These are phyloP conservation scores for Tarenaya hassleriana DNA, from an alignment of 345 rosid genomes.

Conservation along the genomic window DNA sequence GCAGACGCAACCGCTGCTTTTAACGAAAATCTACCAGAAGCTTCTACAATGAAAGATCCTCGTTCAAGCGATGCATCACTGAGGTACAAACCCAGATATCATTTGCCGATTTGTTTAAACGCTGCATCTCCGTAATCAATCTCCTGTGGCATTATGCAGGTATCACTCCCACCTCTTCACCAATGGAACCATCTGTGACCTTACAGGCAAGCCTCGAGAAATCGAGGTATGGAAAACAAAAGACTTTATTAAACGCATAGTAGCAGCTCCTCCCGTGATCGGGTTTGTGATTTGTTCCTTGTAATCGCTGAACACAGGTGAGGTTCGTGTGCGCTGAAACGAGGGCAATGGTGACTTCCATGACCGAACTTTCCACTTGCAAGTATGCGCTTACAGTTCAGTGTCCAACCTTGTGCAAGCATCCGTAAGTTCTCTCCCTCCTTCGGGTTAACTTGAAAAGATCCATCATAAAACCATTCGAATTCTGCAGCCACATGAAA, in stretches of 20 bases:
- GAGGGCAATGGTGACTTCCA: conserved; percentile 78
- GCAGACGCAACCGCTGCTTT: conserved; percentile 68
- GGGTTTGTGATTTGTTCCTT: conserved; percentile 1
- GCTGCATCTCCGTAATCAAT: neutral
- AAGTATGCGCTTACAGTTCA: conserved; percentile 86
- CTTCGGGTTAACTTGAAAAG: conserved; percentile 7
- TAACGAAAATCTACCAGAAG: conserved; percentile 67
- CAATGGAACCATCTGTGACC: conserved; percentile 90
- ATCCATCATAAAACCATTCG: no score
- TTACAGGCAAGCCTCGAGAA: conserved; percentile 76
- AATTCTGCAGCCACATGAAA: no score
- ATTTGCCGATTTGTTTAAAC: neutral
- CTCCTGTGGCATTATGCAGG: conserved; percentile 30
- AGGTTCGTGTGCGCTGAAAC: conserved; percentile 94
- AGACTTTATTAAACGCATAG: neutral
- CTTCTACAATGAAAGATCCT: conserved; percentile 70
- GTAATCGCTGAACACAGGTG: conserved; percentile 48
- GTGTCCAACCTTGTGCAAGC: conserved; percentile 82
- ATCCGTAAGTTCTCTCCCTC: conserved; percentile 62
- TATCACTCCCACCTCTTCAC: conserved; percentile 83
- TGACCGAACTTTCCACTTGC: conserved; percentile 94
- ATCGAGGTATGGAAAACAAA: conserved; percentile 65
- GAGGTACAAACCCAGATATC: conserved; percentile 42
- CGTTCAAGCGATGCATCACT: conserved; percentile 76
- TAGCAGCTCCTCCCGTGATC: neutral